Base-by-base conservation (phyloP, 495 filamentous ascomycete species). In the Aspergillus campestris region DNA sequence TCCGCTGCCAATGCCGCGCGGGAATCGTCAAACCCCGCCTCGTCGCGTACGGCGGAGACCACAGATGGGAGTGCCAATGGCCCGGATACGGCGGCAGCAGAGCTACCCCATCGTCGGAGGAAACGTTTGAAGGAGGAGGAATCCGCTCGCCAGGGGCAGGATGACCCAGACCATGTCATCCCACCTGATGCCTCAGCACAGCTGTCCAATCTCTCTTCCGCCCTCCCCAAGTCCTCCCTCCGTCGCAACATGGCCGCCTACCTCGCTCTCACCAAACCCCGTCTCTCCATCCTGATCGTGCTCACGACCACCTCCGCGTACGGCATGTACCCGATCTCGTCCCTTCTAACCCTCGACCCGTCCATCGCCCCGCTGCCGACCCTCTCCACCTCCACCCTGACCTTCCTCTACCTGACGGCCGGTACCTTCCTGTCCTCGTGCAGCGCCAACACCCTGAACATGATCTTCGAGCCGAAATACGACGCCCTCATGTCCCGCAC, bases 401-500 rank as follows among this genome's bases (percentile, higher is more conserved):
- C 94, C 8, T 82, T 98, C 12, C 71, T 91, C 47, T 96, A 94
- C 75, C 80, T 98, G 53, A 95, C 91, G 0, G 75, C 79, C 10
- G 92, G 92, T 38, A 98, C 92, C 1, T 79, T 91, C 11, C 77
- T 97, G 7, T 85, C 84, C 57, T 86, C 73, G 29, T 87, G 89
- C 39, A 84, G 83, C 50, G 92, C 92, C 37, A 98, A 97, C 55
- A 83, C 92, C 0, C 71, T 97, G 40, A 98, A 98, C 71, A 98
- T 98, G 92, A 81, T 94, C 51, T 82, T 94, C 56, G 92, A 98
- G 66, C 90, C 84, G 10, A 74, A 79, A 50, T 86, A 89, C 65
- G 92, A 98, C 66, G 87, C 85, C 18, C 82, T 84, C 52, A 98
- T 98, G 92, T 81, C 74, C 13, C 83, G 92, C 7, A 98, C 92